These are phyloP conservation scores for Microstegium vimineum DNA, from an alignment of 176 grass and related monocot genomes.

Conservation along the genomic window DNA sequence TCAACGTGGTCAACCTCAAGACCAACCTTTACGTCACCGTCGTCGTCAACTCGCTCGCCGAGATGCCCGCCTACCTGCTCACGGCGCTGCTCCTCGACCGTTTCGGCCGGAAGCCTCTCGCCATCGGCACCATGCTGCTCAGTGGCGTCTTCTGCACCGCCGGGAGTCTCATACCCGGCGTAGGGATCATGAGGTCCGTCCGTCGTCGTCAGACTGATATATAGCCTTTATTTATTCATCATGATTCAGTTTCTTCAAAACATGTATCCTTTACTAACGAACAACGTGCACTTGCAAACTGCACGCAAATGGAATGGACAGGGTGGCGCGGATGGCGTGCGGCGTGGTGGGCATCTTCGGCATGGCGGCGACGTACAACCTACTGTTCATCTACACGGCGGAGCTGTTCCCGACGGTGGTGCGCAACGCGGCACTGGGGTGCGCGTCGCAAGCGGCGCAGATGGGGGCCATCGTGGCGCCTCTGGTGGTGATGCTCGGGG, in stretches of 20 bases:
- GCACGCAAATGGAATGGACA: no score
- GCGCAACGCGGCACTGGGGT: constrained; percentile 65
- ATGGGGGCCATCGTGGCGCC: constrained; percentile 81
- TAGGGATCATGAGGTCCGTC: constrained; percentile 25
- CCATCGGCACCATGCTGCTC: constrained; percentile 62
- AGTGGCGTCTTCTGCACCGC: constrained; percentile 58
- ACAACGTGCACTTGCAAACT: background rate
- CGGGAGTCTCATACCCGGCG: constrained; percentile 32
- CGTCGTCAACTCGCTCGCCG: constrained; percentile 55
- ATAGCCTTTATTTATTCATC: background rate
- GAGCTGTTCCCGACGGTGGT: constrained; percentile 94
- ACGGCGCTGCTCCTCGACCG: constrained; percentile 51
- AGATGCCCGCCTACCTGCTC: constrained; percentile 64
- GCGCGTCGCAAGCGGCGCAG: constrained; percentile 45
- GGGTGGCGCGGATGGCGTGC: constrained; percentile 55
- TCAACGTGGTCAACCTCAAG: constrained; percentile 93
- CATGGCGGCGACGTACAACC: constrained; percentile 75
- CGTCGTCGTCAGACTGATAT: no score
- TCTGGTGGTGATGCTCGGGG: constrained; percentile 62
- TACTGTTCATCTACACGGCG: constrained; percentile 69
- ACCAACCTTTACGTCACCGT: constrained; percentile 78
- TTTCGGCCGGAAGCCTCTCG: constrained; percentile 57
- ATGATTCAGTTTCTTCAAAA: background rate
- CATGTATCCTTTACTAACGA: background rate
- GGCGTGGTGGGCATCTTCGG: constrained; percentile 79